These are phyloP conservation scores for Coccomyxa sp. DNA, from an alignment of 139 green algal genomes.

Conservation along the genomic window DNA sequence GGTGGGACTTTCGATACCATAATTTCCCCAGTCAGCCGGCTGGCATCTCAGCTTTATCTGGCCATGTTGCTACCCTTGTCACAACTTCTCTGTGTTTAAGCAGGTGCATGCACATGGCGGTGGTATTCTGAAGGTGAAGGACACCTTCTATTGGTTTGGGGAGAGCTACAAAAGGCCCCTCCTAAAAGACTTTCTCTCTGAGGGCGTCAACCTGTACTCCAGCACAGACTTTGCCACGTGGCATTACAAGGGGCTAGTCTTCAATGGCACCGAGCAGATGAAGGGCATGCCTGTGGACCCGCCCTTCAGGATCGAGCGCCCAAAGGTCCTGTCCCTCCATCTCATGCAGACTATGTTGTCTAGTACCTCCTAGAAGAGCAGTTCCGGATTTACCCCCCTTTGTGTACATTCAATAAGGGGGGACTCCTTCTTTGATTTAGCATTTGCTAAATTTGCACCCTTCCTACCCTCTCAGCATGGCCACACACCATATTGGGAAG, in stretches of 20 bases:
- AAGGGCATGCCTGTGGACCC: neutral
- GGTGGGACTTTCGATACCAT: neutral
- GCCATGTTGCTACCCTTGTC: neutral
- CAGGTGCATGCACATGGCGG: conserved; percentile 16
- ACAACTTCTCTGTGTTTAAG: neutral
- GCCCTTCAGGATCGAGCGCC: conserved; percentile 13
- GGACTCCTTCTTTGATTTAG: too few relatives aligned
- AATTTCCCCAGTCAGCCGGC: neutral
- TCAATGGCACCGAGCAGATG: conserved; percentile 5
- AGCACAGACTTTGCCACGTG: conserved; percentile 4
- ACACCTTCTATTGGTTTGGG: neutral
- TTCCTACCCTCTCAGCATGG: too few relatives aligned
- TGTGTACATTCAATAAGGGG: neutral
- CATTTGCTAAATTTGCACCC: neutral
- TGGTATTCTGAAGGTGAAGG: neutral
- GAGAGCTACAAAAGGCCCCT: neutral
- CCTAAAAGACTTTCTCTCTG: neutral
- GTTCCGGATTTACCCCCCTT: too few relatives aligned
- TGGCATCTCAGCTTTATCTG: neutral
- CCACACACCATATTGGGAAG: too few relatives aligned
- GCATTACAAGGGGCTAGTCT: conserved; percentile 7
- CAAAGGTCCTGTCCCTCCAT: neutral
- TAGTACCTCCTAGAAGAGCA: too few relatives aligned
- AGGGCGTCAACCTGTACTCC: conserved; percentile 10
- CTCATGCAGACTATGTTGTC: too few relatives aligned